Evolutionary conservation across 176 grass and related monocot genomes (phyloP), one percentile per base, ranked within the genome.

Genomic region (Oryza brachyantha): DNA sequence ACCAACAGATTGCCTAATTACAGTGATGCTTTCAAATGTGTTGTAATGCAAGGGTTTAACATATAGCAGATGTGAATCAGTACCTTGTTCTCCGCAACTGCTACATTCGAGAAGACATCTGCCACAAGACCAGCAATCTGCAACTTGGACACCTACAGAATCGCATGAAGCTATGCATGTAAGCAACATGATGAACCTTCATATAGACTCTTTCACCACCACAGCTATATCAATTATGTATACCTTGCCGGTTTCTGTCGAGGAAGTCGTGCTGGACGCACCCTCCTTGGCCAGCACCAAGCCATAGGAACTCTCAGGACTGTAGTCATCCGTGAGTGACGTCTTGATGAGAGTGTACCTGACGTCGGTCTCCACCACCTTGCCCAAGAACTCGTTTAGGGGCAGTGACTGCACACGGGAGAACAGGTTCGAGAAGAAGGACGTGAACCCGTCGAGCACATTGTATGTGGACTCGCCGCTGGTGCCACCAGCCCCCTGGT

Each of bases 1-100:
- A 8, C 14, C 9, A 70, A 31, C 64, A 17, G 75, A 62, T 40
- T 77, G 21, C 16, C 42, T 72, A 26, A 55, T 27, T 40, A 38
- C 35, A 67, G 55, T 14, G 17, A 39, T 4, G 46, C 26, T 54
- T 40, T 6, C 10, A 43, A n/a, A 14, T 48, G 37, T 28, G 29
- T 48, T 3, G 42, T 9, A 4, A 61, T 58, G 50, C 36, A 35
- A 46, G 29, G 19, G 28, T 34, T 57, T 66, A 32, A 27, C 43
- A 61, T 55, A 35, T 2, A 29, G 46, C 54, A 61, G 29, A 72
- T 54, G 34, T 35, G 24, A 57, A 57, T 66, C 48, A 78, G 3
- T 86, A 98, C 95, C 85, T 98, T 98, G 86, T 98, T 98, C 85
- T 98, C 95, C 3, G 92, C 83, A 5, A 92, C 67, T 12, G 83